Base-by-base conservation (phyloP, 1,139 yeast species). In the Taphrina betulina region DNA sequence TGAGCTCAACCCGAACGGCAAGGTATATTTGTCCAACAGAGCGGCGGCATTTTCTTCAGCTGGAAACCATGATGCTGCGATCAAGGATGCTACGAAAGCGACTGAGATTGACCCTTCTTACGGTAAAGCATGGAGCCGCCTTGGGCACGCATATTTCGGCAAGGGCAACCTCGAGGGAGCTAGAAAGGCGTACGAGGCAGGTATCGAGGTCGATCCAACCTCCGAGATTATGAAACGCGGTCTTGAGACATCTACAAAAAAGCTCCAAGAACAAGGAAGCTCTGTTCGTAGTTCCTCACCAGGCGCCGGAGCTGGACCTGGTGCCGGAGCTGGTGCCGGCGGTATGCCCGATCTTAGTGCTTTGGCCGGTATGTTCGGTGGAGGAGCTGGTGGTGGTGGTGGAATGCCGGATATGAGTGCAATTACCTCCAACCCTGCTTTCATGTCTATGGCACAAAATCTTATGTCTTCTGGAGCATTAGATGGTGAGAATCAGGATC, bases 1-100 rank as follows among this genome's bases (percentile, higher is more conserved):
- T 61, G 81, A 73, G 29, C 71, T 84, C 57, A 78, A 83, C 62
- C 80, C 88, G 53, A 69, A 77, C 14, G 89, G 89, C 68, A 90
- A 89, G 14, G 86, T 94, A 24, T 94, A 84, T 72, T 80, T 79
- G 61, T 89, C 97, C 33, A 92, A 92, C 74, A 81, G 99, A 69
- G 97, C 99, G 16, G 98, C 99, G 50, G 98, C 98, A 3, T 82
- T 85, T 70, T 86, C 95, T 16, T 87, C 95, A 5, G 69, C 79
- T 43, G 78, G 82, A 60, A 76, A 87, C 61, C 92, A 86, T 67
- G 84, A 80, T 16, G 74, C 78, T 62, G 98, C 99, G 1, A 80
- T 85, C 44, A 75, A 73, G 42, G 99, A 92, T 69, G 96, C 98
- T 29, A 78, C 83, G 66, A 74, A 75, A 59, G 96, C 98, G 40